A percentile compares a stretch with the other conserved stretches of the same genome.
These are phyloP conservation scores for Coemansia sp. DNA, from an alignment of 192 early-diverging fungal species.

Conservation along the genomic window DNA sequence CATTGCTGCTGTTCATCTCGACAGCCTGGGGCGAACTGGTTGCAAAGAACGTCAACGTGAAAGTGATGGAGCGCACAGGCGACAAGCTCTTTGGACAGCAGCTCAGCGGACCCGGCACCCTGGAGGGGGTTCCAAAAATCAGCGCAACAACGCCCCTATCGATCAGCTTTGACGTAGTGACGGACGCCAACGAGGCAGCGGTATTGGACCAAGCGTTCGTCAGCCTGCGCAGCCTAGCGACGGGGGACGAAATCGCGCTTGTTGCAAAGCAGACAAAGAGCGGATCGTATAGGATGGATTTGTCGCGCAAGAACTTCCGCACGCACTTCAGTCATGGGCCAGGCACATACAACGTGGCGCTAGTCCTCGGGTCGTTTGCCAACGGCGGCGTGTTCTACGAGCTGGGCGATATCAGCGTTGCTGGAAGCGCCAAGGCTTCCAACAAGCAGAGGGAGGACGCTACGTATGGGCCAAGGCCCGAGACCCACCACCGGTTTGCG, in stretches of 20 bases:
- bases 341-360: slow-evolving; percentile 29
- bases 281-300: slow-evolving; percentile 32
- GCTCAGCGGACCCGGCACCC: slow-evolving; percentile 20
- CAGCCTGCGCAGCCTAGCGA: slow-evolving; percentile 29
- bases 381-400: slow-evolving; percentile 33
- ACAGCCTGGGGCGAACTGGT: slow-evolving; percentile 12
- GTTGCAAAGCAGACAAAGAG: slow-evolving; percentile 19
- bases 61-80: slow-evolving; percentile 48
- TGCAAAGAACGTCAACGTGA: slow-evolving; percentile 27
- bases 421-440: not conserved
- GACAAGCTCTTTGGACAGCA: slow-evolving; percentile 40
- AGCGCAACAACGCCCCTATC: slow-evolving; percentile 29
- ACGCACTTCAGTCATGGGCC: slow-evolving; percentile 19
- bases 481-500: slow-evolving; percentile 49
- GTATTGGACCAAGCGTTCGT: slow-evolving; percentile 45
- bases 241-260: slow-evolving; percentile 29
- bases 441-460: not conserved
- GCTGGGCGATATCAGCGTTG: slow-evolving; percentile 31
- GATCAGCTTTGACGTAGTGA: slow-evolving; percentile 25
- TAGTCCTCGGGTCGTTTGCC: slow-evolving; percentile 43
- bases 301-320: slow-evolving; percentile 42
- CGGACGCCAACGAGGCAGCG: slow-evolving; percentile 6
- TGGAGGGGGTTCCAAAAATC: slow-evolving; percentile 23
- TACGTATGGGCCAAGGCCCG: slow-evolving; percentile 24
- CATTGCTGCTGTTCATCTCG: slow-evolving; percentile 7